Conservation (phyloP, 108 stramenopile genomes). For the Schizochytrium sp. region DNA sequence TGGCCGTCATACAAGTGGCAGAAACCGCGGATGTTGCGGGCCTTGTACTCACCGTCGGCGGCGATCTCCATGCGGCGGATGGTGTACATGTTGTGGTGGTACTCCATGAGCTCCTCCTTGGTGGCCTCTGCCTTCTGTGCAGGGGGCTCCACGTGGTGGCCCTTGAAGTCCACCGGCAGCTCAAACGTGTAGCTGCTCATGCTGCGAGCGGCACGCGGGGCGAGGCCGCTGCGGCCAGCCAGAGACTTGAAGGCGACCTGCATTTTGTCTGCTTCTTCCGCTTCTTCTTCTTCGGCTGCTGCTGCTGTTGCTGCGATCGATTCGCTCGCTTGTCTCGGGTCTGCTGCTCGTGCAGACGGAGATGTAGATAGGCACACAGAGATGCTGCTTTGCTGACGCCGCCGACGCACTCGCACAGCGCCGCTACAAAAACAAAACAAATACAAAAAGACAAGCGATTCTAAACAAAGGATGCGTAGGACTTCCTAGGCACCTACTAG, state of each 20-base stretch:
- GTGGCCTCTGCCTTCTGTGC: constrained; percentile 70
- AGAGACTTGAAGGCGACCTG: constrained; percentile 24
- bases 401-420: too few relatives aligned
- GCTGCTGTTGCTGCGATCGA: background rate
- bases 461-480: too few relatives aligned
- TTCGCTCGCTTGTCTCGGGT: background rate
- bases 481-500: too few relatives aligned
- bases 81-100: constrained; percentile 97
- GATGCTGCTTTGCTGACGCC: too few relatives aligned
- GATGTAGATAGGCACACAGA: too few relatives aligned
- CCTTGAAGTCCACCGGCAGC: constrained; percentile 49
- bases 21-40: constrained; percentile 94
- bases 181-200: constrained; percentile 20
- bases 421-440: too few relatives aligned
- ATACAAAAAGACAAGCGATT: too few relatives aligned
- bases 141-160: constrained; percentile 52
- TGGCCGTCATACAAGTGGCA: constrained; percentile 98
- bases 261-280: constrained; percentile 2
- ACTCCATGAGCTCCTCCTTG: constrained; percentile 91
- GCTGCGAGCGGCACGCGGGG: background rate
- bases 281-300: background rate
- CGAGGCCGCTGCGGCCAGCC: background rate
- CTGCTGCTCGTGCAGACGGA: background rate
- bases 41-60: constrained; percentile 99
- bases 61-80: constrained; percentile 99